Percentiles rank a stretch among this genome's conserved stretches.
Conservation (phyloP, 768 basidiomycete species). For the Punctularia strigosozonata region DNA sequence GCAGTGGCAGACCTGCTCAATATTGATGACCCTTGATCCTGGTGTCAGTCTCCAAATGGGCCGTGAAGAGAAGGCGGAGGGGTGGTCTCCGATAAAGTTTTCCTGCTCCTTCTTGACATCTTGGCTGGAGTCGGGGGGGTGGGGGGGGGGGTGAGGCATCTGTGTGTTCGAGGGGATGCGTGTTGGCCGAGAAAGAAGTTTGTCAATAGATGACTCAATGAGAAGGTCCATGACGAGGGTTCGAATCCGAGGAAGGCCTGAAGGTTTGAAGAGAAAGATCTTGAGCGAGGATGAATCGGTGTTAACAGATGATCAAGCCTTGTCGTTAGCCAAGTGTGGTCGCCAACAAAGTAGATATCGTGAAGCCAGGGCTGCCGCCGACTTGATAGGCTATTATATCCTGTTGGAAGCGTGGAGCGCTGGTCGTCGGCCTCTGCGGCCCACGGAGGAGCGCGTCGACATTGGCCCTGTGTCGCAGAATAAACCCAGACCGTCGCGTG, state of each 20-base stretch:
- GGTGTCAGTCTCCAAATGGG: slow-evolving; percentile 28
- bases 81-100: slow-evolving; percentile 39
- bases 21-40: slow-evolving; percentile 29
- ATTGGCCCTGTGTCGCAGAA: too few species aligned
- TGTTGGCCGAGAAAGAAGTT: slow-evolving; percentile 43
- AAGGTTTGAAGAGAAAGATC: slow-evolving; percentile 44
- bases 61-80: slow-evolving; percentile 53
- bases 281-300: slow-evolving; percentile 84
- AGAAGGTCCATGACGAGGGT: slow-evolving; percentile 31
- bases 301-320: slow-evolving; percentile 58
- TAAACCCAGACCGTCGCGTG: too few species aligned
- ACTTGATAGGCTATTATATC: too few species aligned
- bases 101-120: slow-evolving; percentile 26
- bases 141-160: neutral
- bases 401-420: too few species aligned
- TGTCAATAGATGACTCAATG: slow-evolving; percentile 40
- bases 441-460: too few species aligned
- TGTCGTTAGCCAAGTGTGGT: neutral
- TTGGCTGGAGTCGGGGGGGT: slow-evolving; percentile 14
- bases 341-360: too few species aligned
- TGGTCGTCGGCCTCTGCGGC: too few species aligned
- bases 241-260: slow-evolving; percentile 16
- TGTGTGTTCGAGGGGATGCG: slow-evolving; percentile 30
- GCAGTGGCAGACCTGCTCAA: slow-evolving; percentile 56
- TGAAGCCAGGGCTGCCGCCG: too few species aligned